Evolutionary conservation across 345 rosid genomes (phyloP).

Genomic region (Dovyalis caffra): DNA sequence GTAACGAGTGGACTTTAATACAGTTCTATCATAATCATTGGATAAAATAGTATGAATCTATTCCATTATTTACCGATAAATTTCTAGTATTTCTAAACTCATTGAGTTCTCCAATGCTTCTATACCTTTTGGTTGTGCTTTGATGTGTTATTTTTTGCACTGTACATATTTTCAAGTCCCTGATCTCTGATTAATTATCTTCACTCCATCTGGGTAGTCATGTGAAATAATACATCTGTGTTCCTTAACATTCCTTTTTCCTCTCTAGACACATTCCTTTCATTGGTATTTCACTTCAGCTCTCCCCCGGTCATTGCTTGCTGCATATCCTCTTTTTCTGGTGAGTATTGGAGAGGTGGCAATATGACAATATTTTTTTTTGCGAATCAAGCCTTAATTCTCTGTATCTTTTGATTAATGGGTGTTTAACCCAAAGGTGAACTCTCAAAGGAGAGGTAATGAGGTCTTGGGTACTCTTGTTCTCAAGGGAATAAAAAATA

Average conservation of each 20-base stretch:
- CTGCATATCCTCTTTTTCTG: constrained; percentile 85
- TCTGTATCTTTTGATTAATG: neutral
- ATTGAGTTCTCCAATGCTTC: neutral
- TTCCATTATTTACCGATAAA: too few species aligned
- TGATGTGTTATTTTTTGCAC: neutral
- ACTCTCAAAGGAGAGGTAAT: too few species aligned
- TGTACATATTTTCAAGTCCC: too few species aligned
- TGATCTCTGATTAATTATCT: neutral
- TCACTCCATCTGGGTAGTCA: neutral
- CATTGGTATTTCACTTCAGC: constrained; percentile 99
- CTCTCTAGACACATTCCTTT: constrained; percentile 65
- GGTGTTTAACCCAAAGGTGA: too few species aligned
- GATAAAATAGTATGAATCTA: too few species aligned
- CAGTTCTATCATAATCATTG: too few species aligned
- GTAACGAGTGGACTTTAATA: neutral
- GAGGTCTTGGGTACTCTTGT: too few species aligned
- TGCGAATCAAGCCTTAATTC: neutral
- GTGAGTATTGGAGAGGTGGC: constrained; percentile 42
- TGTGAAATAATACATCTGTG: constrained; percentile 5
- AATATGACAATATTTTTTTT: neutral
- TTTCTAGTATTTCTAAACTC: neutral
- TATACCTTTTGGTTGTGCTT: neutral
- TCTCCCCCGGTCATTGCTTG: constrained; percentile 80
- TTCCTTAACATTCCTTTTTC: constrained; percentile 40
- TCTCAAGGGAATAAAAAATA: too few species aligned